Base-by-base conservation (phyloP, 1,284 basidiomycete genomes). In the Marasmius oreades region DNA sequence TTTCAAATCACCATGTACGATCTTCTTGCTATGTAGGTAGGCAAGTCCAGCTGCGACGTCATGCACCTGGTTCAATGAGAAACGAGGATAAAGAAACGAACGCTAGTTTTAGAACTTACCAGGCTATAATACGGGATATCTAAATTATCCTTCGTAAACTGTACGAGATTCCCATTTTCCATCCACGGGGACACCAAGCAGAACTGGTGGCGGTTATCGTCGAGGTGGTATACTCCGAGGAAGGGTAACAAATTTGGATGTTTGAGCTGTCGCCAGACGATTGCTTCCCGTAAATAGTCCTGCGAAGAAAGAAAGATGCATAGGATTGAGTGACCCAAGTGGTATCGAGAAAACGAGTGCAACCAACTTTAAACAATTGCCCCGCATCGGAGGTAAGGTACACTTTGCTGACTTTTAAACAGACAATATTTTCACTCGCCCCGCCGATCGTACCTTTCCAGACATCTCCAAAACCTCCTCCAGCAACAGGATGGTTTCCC, bases 61-160 rank as follows among this genome's bases (percentile, higher is more conserved):
- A 6, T 42, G 20, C 7, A 20, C 39, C 39, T 42, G 20, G 7
- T 14, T 2, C 16, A n/a, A 20, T n/a, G n/a, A 18, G 3, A n/a
- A 16, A 20, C 7, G 39, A 20, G 39, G 2, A 6, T n/a, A 16
- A 42, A 18, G 39, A 42, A n/a, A 42, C 28, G 10, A 10, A 10
- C 10, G 28, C 28, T 5, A n/a, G n/a, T 14, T 14, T 7, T 20
- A 6, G 20, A 37, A 3, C 7, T 42, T n/a, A n/a, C 39, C 39
- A 42, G 39, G 14, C n/a, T 18, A 16, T 42, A 16, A 42, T 20
- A 22, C 20, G 18, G 34, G 59, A 56, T 24, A 53, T 56, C 26
- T 26, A 36, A 33, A 20, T 33, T 12, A 44, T 42, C 20, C 51
- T 52, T 28, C 12, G 10, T 28, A 43, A 54, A 24, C 7, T 33